Evolutionary conservation across 2,329 filamentous ascomycete species (phyloP).

Genomic region (Juglanconis oblonga): DNA sequence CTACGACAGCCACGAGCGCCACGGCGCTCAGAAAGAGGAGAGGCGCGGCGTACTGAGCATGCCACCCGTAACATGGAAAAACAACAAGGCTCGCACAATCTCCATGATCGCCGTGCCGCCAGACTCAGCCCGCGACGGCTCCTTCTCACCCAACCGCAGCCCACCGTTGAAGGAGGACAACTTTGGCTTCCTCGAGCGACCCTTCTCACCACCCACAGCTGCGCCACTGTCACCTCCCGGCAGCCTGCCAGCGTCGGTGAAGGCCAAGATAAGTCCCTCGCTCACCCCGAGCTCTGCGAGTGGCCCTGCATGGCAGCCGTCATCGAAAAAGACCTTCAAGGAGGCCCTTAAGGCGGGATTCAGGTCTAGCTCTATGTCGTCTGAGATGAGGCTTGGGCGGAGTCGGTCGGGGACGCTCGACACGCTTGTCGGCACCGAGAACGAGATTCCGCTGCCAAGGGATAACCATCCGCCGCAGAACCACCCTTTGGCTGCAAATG

Average conservation of each 20-base stretch:
- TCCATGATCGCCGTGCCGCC: conserved; percentile 19
- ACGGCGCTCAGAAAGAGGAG: conserved; percentile 3
- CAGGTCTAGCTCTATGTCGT: background rate
- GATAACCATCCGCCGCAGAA: background rate
- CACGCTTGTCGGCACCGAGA: conserved; percentile 10
- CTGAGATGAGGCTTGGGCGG: conserved; percentile 1
- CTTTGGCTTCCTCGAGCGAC: conserved; percentile 16
- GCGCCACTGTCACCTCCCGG: conserved; percentile 11
- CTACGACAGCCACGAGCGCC: conserved; percentile 11
- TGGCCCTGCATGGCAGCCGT: background rate
- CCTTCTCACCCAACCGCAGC: conserved; percentile 1
- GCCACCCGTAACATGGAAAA: conserved; percentile 16
- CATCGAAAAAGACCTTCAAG: conserved; percentile 14
- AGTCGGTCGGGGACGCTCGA: conserved; percentile 8
- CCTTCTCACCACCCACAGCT: conserved; percentile 13
- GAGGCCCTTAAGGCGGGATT: conserved; percentile 20
- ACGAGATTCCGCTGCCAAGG: background rate
- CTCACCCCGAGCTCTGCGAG: conserved; percentile 7
- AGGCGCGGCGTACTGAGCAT: conserved; percentile 8
- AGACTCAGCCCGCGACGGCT: conserved; percentile 12
- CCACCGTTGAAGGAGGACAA: conserved; percentile 4
- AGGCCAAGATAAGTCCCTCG: conserved; percentile 26
- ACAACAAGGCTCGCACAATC: conserved; percentile 4
- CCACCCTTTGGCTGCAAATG: background rate
- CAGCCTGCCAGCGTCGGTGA: conserved; percentile 27